Percentiles rank a stretch among this genome's conserved stretches.
phyloP scores from a whole-genome alignment of 2,329 filamentous ascomycete species.

The Trichoderma hamatum region DNA sequence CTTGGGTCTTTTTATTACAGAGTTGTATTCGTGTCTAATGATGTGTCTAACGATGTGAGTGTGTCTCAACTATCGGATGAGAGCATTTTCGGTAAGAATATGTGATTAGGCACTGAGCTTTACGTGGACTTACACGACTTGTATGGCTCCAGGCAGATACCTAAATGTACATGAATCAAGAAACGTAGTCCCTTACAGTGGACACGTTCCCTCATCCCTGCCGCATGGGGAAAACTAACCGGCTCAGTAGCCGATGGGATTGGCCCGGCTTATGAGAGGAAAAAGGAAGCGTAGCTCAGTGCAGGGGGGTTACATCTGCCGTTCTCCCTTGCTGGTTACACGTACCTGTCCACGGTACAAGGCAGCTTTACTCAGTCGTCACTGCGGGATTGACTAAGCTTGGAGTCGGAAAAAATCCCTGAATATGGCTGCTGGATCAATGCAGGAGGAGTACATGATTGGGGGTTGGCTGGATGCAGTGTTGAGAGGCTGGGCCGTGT shows the following conservation, averaged over 20 bases:
- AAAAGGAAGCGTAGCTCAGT: background rate
- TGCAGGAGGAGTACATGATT: background rate
- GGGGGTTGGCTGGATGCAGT: background rate
- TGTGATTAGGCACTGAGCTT: background rate
- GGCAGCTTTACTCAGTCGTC: slow-evolving; percentile 24
- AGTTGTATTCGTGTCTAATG: background rate
- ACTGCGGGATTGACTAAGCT: slow-evolving; percentile 19
- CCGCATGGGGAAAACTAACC: background rate
- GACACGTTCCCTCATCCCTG: background rate
- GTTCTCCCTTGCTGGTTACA: slow-evolving; percentile 7
- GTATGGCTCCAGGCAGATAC: background rate
- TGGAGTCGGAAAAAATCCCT: background rate
- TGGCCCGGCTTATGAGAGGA: background rate
- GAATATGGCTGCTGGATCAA: background rate
- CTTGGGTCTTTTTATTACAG: background rate
- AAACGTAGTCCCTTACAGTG: background rate
- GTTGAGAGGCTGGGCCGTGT: background rate
- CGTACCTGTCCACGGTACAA: background rate
- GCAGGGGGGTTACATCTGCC: background rate
- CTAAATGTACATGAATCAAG: background rate
- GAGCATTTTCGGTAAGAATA: background rate
- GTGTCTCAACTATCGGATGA: background rate
- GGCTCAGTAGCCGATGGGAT: background rate
- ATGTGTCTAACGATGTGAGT: no score
- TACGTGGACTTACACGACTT: background rate